phyloP scores from a whole-genome alignment of 148 eudicot genomes.

The Simmondsia chinensis region DNA sequence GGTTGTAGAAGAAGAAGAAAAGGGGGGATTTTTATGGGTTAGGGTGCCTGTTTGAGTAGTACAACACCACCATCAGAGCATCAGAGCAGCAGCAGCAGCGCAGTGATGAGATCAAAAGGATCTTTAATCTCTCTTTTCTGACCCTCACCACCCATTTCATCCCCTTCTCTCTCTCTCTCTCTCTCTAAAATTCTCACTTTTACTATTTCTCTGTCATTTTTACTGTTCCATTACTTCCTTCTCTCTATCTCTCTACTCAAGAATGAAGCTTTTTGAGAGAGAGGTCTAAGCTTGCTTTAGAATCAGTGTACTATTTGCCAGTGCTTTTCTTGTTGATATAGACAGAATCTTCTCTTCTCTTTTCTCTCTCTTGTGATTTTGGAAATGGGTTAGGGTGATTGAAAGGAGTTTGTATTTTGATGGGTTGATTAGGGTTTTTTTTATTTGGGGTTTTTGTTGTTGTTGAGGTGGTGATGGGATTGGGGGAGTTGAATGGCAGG shows the following conservation, averaged over 20 bases:
- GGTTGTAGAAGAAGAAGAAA: too few relatives aligned
- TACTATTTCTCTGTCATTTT: not conserved
- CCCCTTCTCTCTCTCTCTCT: conserved; percentile 9
- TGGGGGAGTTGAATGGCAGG: conserved; percentile 32
- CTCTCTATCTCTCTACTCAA: conserved; percentile 3
- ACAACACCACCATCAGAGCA: too few relatives aligned
- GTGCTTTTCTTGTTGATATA: not conserved
- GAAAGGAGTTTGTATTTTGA: not conserved
- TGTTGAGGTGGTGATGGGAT: conserved; percentile 20
- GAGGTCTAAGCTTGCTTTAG: not conserved
- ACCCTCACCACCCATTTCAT: conserved; percentile 16
- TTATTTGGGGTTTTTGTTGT: not conserved
- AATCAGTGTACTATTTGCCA: not conserved
- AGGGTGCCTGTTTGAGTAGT: too few relatives aligned
- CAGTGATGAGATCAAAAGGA: conserved; percentile 21
- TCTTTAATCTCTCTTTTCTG: conserved; percentile 29
- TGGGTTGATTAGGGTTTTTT: conserved; percentile 5
- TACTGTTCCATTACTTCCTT: conserved; percentile 18
- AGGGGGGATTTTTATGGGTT: too few relatives aligned
- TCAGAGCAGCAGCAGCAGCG: too few relatives aligned
- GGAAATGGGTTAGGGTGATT: conserved; percentile 23
- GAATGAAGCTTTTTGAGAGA: conserved; percentile 8
- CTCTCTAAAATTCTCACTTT: conserved; percentile 5
- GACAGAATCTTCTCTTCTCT: not conserved
- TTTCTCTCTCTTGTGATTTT: not conserved